These are phyloP conservation scores for Eudorina sp. DNA, from an alignment of 139 green algal species.

Conservation along the genomic window DNA sequence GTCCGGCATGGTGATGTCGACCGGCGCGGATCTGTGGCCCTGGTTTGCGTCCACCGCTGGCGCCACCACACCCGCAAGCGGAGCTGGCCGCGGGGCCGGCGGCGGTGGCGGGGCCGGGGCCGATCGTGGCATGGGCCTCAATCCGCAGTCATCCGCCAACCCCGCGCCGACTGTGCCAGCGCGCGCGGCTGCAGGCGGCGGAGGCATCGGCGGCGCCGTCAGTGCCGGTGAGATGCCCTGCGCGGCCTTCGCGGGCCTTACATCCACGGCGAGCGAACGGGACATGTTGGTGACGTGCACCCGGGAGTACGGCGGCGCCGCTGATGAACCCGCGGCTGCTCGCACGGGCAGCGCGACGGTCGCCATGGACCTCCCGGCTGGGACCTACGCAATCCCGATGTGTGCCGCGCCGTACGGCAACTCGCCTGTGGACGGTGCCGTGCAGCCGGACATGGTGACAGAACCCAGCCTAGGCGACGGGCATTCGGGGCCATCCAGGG, in stretches of 20 bases:
- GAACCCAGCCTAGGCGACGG: too few species aligned
- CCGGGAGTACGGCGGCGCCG: not conserved
- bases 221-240: not conserved
- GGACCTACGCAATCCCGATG: too few species aligned
- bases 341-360: not conserved
- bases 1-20: not conserved
- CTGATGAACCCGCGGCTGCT: not conserved
- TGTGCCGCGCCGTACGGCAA: too few species aligned
- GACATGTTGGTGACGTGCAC: not conserved
- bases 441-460: too few species aligned
- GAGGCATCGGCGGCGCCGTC: not conserved
- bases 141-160: too few species aligned
- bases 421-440: too few species aligned
- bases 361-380: not conserved
- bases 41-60: not conserved
- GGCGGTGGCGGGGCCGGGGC: not conserved
- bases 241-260: not conserved
- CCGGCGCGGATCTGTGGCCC: conserved; percentile 1
- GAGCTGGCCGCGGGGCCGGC: not conserved
- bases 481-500: too few species aligned
- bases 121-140: too few species aligned
- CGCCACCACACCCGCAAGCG: too few species aligned
- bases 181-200: too few species aligned
- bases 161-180: too few species aligned
- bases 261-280: not conserved